Base-by-base conservation (phyloP, 228 moss, liverwort and hornwort genomes). In the Sphagnum magellanicum region DNA sequence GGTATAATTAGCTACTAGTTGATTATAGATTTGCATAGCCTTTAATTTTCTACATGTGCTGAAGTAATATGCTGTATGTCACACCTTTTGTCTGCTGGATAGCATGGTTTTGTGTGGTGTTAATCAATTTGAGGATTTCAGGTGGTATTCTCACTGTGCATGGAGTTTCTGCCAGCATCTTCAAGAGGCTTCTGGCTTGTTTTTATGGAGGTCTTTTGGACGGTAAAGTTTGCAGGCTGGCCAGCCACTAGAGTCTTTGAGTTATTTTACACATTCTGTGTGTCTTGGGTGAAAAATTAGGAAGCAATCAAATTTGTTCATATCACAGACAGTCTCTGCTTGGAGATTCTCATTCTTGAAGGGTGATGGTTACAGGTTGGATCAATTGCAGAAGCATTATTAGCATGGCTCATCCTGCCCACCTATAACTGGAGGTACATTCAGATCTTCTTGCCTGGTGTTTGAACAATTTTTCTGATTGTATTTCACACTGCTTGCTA, bases 141-240 rank as follows among this genome's bases (percentile, higher is more conserved):
- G 95, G 97, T 97, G 49, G 86, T 85, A 6, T 94, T 98, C 72
- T 89, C 93, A n/a, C 80, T 98, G 63, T 90, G 85, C 74, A 93
- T 93, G 93, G 98, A 98, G 74, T 92, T 98, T 46, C 77, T 98
- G 74, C 98, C 98, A 49, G 73, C 83, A 49, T 90, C 88, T 10
- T 78, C 87, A 16, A 89, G 98, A 79, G 93, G 94, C 63, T 98
- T 98, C 71, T 98, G 98, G 98, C 98, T 98, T 63, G 98, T 98
- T 64, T 90, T 92, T 67, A 82, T 98, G 69, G 93, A 98, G 79
- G 74, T 86, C 63, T 87, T 93, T 72, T 98, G 98, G 98, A 98
- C 93, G 71, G 98, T 93, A 83, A 64, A 12, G 91, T 79, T 53
- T 57, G 59, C 17, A 3, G 49, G 63, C 60, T 51, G 47, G 5